Conservation (phyloP, 768 basidiomycete species). For the Gloeopeniophorella convolvens region DNA sequence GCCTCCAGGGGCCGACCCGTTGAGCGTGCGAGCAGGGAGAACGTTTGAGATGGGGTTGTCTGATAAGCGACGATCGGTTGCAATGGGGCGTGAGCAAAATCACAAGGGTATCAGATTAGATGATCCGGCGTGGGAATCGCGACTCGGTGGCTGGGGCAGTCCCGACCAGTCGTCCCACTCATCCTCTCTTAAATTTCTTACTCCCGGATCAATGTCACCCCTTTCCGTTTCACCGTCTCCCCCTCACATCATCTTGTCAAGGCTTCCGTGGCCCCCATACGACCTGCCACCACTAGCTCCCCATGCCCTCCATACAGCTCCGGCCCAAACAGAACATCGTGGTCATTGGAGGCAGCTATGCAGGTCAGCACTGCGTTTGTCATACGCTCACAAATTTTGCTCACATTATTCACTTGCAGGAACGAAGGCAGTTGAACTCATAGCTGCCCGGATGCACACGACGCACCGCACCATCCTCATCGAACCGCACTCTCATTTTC, state of each 20-base stretch:
- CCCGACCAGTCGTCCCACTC: background rate
- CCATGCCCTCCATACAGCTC: background rate
- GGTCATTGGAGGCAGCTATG: constrained; percentile 33
- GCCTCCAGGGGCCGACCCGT: no score
- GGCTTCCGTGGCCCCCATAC: no score
- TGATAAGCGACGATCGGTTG: background rate
- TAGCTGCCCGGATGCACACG: constrained; percentile 22
- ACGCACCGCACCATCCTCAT: constrained; percentile 29
- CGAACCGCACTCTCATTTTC: constrained; percentile 32
- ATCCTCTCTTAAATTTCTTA: no score
- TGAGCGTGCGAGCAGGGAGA: no score
- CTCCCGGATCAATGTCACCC: no score
- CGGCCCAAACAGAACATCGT: constrained; percentile 27
- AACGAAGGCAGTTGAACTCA: constrained; percentile 21
- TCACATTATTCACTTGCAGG: constrained; percentile 5
- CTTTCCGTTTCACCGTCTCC: no score
- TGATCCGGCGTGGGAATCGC: no score
- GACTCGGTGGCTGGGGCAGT: no score
- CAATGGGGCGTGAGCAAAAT: no score
- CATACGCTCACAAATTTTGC: background rate
- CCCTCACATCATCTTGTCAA: no score
- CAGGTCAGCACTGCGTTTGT: constrained; percentile 22
- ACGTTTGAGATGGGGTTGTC: no score
- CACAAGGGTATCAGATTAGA: background rate
- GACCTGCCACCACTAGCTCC: background rate